These are phyloP conservation scores for Lobosporangium transversale DNA, from an alignment of 192 early-diverging fungal species.

Conservation along the genomic window DNA sequence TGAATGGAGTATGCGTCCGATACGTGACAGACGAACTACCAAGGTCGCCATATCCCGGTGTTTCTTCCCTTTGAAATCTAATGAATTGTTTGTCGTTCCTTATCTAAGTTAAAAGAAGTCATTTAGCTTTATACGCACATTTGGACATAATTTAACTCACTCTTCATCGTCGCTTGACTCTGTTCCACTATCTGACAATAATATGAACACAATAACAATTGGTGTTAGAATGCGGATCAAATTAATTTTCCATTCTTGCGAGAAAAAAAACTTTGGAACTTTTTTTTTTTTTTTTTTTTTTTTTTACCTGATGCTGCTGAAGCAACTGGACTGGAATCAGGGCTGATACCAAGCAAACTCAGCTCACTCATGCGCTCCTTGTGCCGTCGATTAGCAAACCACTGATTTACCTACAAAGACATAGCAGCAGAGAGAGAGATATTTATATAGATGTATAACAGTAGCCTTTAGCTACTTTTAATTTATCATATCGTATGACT, in stretches of 20 bases:
- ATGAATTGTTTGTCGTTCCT: background rate
- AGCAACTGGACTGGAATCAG: no score
- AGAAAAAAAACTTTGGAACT: background rate
- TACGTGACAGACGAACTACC: slow-evolving; percentile 16
- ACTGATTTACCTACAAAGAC: slow-evolving; percentile 2
- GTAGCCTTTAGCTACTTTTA: no score
- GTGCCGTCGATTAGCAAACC: slow-evolving; percentile 1
- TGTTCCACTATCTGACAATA: no score
- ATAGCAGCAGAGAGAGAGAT: background rate
- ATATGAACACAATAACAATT: no score
- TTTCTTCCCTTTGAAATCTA: slow-evolving; percentile 3
- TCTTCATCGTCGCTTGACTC: no score
- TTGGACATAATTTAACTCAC: no score
- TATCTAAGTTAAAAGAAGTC: no score
- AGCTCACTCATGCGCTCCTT: no score
- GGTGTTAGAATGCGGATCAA: no score
- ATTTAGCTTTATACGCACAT: no score
- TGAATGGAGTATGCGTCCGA: background rate
- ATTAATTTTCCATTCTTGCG: no score
- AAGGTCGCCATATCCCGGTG: slow-evolving; percentile 12
- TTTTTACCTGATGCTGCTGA: background rate
- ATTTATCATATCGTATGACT: background rate
- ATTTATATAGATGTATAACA: background rate
- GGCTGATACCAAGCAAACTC: no score
- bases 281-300: background rate